Conservation (phyloP, 2,329 filamentous ascomycete genomes). For the Taxawa tesnikishii region DNA sequence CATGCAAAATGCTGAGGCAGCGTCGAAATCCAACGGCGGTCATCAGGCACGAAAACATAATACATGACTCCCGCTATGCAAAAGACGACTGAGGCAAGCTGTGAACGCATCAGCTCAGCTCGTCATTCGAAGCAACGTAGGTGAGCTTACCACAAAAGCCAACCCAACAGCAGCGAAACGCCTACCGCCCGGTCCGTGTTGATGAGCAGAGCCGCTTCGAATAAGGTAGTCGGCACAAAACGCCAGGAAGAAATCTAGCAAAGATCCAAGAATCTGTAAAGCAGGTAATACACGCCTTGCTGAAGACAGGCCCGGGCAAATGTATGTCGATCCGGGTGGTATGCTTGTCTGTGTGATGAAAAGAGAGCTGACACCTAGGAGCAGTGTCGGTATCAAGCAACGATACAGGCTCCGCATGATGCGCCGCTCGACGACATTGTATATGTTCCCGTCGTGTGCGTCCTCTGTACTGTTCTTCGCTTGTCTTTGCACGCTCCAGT, state of each 20-base stretch:
- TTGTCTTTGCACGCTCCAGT: constrained; percentile 11
- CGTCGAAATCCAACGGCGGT: constrained; percentile 25
- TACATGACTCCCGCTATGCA: constrained; percentile 21
- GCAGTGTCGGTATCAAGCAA: constrained; percentile 24
- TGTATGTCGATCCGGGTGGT: constrained; percentile 32
- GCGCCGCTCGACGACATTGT: constrained; percentile 18
- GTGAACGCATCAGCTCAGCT: not conserved
- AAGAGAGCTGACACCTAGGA: constrained; percentile 27
- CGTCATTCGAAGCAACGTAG: not conserved
- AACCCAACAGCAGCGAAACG: constrained; percentile 13
- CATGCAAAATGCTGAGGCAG: constrained; percentile 24
- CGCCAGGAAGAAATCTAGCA: constrained; percentile 30
- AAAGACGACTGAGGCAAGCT: constrained; percentile 26
- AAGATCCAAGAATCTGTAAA: constrained; percentile 23
- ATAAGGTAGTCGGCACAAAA: constrained; percentile 15
- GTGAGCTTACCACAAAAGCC: constrained; percentile 14
- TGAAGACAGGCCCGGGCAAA: constrained; percentile 31
- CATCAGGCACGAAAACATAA: constrained; percentile 22
- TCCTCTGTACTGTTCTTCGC: constrained; percentile 8
- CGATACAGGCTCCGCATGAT: constrained; percentile 22
- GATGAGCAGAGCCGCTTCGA: not conserved
- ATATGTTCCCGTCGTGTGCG: constrained; percentile 14
- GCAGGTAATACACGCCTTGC: constrained; percentile 21
- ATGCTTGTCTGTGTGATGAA: constrained; percentile 21
- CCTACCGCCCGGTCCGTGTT: constrained; percentile 1